Percentiles rank a stretch among this genome's conserved stretches.
phyloP scores from a whole-genome alignment of 495 filamentous ascomycete genomes.

The Parathielavia appendiculata region DNA sequence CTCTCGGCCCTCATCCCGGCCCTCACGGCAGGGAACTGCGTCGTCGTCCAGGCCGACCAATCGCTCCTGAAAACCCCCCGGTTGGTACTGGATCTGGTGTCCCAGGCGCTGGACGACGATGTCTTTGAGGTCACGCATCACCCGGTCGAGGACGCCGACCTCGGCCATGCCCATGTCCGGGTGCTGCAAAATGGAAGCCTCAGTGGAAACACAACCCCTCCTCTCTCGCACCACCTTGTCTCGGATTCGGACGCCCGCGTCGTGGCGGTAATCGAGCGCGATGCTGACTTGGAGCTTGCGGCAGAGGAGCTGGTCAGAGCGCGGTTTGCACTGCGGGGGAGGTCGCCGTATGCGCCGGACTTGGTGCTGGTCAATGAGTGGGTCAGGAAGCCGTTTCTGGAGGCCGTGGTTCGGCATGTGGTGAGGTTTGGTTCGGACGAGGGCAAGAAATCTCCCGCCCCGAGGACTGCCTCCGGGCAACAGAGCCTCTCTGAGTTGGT shows the following conservation, averaged over 20 bases:
- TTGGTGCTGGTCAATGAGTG: conserved; percentile 54
- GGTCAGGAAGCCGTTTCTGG: conserved; percentile 46
- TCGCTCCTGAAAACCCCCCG: not conserved
- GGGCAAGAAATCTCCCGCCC: not conserved
- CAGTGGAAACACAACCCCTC: too few species aligned
- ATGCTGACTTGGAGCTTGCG: conserved; percentile 41
- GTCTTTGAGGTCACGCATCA: not conserved
- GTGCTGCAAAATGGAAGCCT: conserved; percentile 7
- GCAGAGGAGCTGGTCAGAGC: conserved; percentile 44
- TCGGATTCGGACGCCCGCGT: conserved; percentile 32
- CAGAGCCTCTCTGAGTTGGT: not conserved
- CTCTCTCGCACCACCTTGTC: conserved; percentile 19
- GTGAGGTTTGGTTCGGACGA: conserved; percentile 4
- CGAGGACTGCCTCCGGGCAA: not conserved
- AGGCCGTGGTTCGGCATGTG: conserved; percentile 25
- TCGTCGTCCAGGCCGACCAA: conserved; percentile 31
- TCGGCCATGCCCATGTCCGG: conserved; percentile 21
- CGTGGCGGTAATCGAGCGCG: conserved; percentile 31
- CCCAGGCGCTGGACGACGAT: not conserved
- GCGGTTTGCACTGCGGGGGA: conserved; percentile 47
- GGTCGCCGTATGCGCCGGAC: conserved; percentile 50
- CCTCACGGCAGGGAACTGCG: conserved; percentile 49
- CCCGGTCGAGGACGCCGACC: conserved; percentile 4
- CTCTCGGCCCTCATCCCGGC: conserved; percentile 46
- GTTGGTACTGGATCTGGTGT: conserved; percentile 5